A percentile compares a stretch with the other conserved stretches of the same genome.
Evolutionary conservation across 306 rosid species (phyloP).

Genomic region (Trifolium fragiferum): DNA sequence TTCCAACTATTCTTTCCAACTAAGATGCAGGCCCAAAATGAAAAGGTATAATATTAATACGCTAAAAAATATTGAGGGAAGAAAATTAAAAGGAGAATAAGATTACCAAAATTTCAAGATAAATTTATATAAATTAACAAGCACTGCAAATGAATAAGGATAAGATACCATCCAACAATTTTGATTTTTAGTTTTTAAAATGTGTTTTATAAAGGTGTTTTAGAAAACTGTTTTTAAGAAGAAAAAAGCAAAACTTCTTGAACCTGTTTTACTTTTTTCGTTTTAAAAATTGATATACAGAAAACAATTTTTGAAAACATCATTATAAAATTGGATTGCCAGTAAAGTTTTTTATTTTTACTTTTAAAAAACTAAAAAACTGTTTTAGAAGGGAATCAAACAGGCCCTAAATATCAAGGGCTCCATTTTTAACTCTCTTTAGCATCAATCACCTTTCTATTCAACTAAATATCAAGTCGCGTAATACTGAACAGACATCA

Average conservation of each 20-base stretch:
- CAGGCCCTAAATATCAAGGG: not conserved
- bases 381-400: too few relatives aligned
- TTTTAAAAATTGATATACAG: too few relatives aligned
- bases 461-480: constrained; percentile 9
- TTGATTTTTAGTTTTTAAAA: too few relatives aligned
- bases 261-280: too few relatives aligned
- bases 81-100: constrained; percentile 13
- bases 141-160: constrained; percentile 22
- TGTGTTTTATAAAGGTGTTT: too few relatives aligned
- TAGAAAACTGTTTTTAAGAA: too few relatives aligned
- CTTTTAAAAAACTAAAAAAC: too few relatives aligned
- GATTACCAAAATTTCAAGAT: not conserved
- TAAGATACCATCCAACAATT: not conserved
- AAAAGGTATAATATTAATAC: not conserved
- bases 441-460: not conserved
- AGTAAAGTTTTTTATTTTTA: too few relatives aligned
- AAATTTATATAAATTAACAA: not conserved
- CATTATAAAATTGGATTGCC: too few relatives aligned
- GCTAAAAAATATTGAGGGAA: not conserved
- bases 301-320: too few relatives aligned
- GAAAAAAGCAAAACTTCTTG: too few relatives aligned
- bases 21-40: constrained; percentile 29
- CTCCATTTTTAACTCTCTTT: not conserved
- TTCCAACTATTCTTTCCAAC: constrained; percentile 59
- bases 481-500: constrained; percentile 24